phyloP scores from a whole-genome alignment of 352 stramenopile species.

The Halophytophthora batemanensis region DNA sequence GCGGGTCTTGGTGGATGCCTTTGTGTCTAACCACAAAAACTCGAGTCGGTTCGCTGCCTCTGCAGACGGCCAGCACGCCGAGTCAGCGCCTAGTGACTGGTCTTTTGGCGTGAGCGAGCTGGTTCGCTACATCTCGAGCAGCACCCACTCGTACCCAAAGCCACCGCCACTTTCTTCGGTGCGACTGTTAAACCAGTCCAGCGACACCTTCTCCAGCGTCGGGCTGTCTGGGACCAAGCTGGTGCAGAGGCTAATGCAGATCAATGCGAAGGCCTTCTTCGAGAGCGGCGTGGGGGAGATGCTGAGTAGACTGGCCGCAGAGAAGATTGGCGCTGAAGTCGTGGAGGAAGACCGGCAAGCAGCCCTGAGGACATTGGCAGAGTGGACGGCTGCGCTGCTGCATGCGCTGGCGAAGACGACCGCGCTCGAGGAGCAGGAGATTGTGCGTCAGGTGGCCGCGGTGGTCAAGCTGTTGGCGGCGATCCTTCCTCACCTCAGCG shows the following conservation, averaged over 20 bases:
- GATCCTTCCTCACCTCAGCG: conserved; percentile 51
- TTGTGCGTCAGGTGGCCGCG: conserved; percentile 9
- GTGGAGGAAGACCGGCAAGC: conserved; percentile 64
- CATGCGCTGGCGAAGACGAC: conserved; percentile 38
- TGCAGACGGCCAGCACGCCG: conserved; percentile 63
- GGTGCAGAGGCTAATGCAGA: conserved; percentile 45
- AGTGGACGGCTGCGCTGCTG: conserved; percentile 47
- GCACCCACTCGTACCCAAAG: conserved; percentile 43
- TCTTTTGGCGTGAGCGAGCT: conserved; percentile 72
- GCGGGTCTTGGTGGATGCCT: conserved; percentile 31
- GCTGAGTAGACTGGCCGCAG: conserved; percentile 31
- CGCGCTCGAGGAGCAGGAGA: conserved; percentile 10
- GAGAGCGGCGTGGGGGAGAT: conserved; percentile 18
- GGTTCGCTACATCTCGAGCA: conserved; percentile 47
- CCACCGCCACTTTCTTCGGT: conserved; percentile 47
- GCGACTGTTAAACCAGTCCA: conserved; percentile 50
- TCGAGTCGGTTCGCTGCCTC: conserved; percentile 58
- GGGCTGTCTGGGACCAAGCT: conserved; percentile 39
- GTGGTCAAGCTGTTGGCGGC: conserved; percentile 38
- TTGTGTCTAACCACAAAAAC: conserved; percentile 65
- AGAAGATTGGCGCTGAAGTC: conserved; percentile 35
- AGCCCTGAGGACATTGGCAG: conserved; percentile 46
- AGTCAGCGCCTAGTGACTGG: conserved; percentile 68
- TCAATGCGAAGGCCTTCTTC: conserved; percentile 35
- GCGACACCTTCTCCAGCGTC: conserved; percentile 32